Evolutionary conservation across 1,284 basidiomycete genomes (phyloP), one percentile per base, ranked within the genome.

Genomic region (Boletus mariae): DNA sequence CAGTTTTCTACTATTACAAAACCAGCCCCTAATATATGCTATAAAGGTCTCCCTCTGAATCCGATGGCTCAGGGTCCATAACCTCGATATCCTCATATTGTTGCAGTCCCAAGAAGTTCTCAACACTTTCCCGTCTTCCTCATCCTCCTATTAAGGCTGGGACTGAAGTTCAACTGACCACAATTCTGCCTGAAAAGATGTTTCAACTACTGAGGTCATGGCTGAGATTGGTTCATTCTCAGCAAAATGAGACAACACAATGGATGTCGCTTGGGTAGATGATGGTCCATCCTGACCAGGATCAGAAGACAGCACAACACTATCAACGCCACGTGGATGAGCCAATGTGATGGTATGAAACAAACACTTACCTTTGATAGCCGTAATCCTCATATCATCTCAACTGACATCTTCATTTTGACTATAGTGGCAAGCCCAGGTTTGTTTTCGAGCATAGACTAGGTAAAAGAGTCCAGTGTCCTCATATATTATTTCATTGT

Each of bases 231-330:
- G 37, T 11, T 52, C 32, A 32, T 54, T 64, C 8, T 45, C 49
- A 10, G 46, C 38, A 31, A n/a, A 8, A 3, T 10, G 45, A 40
- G 66, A 56, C 15, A 63, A 62, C 2, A 57, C 55, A 1, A 68
- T 45, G 28, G 69, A 23, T 0, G 68, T 67, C 34, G 55, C 53
- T 32, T 69, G 60, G 10, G 68, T 67, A 44, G 59, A 54, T 5
- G 29, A 53, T n/a, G 51, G 53, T 23, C 15, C 29, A 31, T 31
- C 29, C 29, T 31, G 29, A 10, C 10, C 10, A 11, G 29, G 29
- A 31, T 56, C 56, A 7, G 59, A 52, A 20, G 38, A 35, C 13
- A 48, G 53, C 29, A 3, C 6, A 10, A 47, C 3, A 10, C 63
- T 61, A 17, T 45, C 10, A 28, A 41, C 2, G n/a, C 6, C 38